Evolutionary conservation across 2,329 filamentous ascomycete genomes (phyloP).

Genomic region (Geosmithia putterillii): DNA sequence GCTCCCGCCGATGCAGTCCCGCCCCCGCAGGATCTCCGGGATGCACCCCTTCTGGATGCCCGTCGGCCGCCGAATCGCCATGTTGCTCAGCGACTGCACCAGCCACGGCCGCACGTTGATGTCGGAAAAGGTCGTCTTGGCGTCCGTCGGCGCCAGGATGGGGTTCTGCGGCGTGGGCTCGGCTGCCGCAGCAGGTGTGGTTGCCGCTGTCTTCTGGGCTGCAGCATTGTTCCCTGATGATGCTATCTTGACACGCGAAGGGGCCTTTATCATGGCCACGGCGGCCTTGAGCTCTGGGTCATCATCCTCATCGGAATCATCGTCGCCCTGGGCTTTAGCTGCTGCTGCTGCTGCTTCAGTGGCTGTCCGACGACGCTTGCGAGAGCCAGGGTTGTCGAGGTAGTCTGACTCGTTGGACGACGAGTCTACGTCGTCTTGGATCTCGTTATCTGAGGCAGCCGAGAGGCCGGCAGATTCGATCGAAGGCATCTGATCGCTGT

Average conservation of each 20-base stretch:
- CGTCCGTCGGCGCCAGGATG: slow-evolving; percentile 39
- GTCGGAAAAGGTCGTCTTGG: slow-evolving; percentile 55
- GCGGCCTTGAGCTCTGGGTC: slow-evolving; percentile 18
- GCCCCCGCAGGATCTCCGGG: slow-evolving; percentile 78
- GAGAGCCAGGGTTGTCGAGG: slow-evolving; percentile 29
- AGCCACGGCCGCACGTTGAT: slow-evolving; percentile 78
- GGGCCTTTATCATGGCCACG: slow-evolving; percentile 32
- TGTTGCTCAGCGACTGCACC: slow-evolving; percentile 60
- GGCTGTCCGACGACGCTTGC: slow-evolving; percentile 32
- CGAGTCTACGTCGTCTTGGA: not conserved
- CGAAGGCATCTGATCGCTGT: slow-evolving; percentile 3
- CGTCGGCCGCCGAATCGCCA: slow-evolving; percentile 79
- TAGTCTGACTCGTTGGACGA: slow-evolving; percentile 32
- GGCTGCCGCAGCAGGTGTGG: slow-evolving; percentile 4
- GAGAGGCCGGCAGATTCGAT: slow-evolving; percentile 3
- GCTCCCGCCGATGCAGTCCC: slow-evolving; percentile 90
- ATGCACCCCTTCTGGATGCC: slow-evolving; percentile 90
- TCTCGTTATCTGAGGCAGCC: not conserved
- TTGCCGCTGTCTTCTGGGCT: slow-evolving; percentile 6
- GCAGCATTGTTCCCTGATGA: too few relatives aligned
- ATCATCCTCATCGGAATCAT: slow-evolving; percentile 19
- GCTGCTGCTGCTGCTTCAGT: slow-evolving; percentile 1
- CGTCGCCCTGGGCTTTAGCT: slow-evolving; percentile 4
- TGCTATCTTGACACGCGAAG: slow-evolving; percentile 36
- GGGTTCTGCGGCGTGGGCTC: slow-evolving; percentile 12